phyloP scores from a whole-genome alignment of 2,329 filamentous ascomycete genomes.

The Ploettnerulaceae sp. region DNA sequence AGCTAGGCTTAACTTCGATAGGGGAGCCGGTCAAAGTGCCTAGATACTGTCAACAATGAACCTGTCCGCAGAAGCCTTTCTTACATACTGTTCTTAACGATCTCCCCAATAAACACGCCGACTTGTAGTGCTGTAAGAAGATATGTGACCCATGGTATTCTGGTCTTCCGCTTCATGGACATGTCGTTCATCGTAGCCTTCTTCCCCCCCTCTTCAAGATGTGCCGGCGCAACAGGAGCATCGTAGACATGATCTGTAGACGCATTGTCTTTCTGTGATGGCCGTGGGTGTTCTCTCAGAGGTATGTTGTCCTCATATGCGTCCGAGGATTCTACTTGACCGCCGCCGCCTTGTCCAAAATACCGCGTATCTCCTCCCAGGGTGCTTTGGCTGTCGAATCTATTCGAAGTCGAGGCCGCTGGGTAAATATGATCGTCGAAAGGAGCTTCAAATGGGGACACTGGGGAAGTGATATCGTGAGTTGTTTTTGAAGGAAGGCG shows the following conservation, averaged over 20 bases:
- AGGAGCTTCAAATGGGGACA: slow-evolving; percentile 60
- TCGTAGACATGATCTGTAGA: slow-evolving; percentile 60
- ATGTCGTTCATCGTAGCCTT: slow-evolving; percentile 53
- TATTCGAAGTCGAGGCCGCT: slow-evolving; percentile 30
- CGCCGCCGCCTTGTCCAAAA: slow-evolving; percentile 42
- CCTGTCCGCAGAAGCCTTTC: neutral
- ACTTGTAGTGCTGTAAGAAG: slow-evolving; percentile 71
- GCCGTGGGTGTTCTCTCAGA: slow-evolving; percentile 46
- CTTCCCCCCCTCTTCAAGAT: slow-evolving; percentile 35
- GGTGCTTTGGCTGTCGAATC: slow-evolving; percentile 34
- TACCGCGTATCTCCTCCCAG: slow-evolving; percentile 54
- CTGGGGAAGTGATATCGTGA: no score
- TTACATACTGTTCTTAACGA: slow-evolving; percentile 73
- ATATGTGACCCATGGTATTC: slow-evolving; percentile 77
- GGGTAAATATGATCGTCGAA: slow-evolving; percentile 66
- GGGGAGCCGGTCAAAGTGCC: slow-evolving; percentile 68
- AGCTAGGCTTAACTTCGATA: slow-evolving; percentile 58
- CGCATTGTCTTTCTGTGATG: slow-evolving; percentile 26
- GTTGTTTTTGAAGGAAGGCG: no score
- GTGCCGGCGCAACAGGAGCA: slow-evolving; percentile 36
- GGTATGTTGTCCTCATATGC: slow-evolving; percentile 50
- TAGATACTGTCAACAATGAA: slow-evolving; percentile 36
- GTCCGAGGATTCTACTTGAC: slow-evolving; percentile 34
- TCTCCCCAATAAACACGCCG: slow-evolving; percentile 81
- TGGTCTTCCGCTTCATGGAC: slow-evolving; percentile 35